Percentiles rank a stretch among this genome's conserved stretches.
phyloP scores from a whole-genome alignment of 768 basidiomycete species.

The Boletus reticulatus region DNA sequence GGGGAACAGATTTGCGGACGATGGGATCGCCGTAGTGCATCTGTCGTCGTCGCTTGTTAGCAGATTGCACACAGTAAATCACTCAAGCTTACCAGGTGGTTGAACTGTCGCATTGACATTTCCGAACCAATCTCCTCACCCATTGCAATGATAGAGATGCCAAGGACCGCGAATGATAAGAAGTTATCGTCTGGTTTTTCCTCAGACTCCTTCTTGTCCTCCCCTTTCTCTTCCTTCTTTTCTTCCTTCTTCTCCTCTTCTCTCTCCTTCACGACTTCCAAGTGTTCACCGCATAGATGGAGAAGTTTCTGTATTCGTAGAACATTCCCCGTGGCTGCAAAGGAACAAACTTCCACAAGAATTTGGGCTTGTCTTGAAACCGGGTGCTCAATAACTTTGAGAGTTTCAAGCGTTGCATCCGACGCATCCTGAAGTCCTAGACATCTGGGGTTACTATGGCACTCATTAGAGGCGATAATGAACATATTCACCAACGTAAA shows the following conservation, averaged over 20 bases:
- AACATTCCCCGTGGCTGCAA: slow-evolving; percentile 94
- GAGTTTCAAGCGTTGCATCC: slow-evolving; percentile 89
- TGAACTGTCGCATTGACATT: slow-evolving; percentile 97
- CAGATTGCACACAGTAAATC: neutral
- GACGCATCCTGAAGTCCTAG: slow-evolving; percentile 88
- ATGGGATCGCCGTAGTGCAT: slow-evolving; percentile 98
- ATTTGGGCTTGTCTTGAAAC: slow-evolving; percentile 89
- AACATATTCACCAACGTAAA: slow-evolving; percentile 75
- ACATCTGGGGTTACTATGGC: slow-evolving; percentile 4
- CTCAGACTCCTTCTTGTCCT: slow-evolving; percentile 59
- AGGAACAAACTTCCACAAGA: slow-evolving; percentile 91
- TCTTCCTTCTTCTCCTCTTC: slow-evolving; percentile 37
- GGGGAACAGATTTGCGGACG: slow-evolving; percentile 89
- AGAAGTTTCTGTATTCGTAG: slow-evolving; percentile 90
- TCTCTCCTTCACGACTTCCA: slow-evolving; percentile 47
- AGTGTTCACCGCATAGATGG: slow-evolving; percentile 91
- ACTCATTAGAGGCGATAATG: neutral
- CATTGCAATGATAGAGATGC: slow-evolving; percentile 94
- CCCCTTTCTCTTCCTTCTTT: slow-evolving; percentile 53
- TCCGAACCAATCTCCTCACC: slow-evolving; percentile 97
- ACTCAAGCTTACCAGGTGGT: slow-evolving; percentile 73
- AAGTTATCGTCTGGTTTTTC: slow-evolving; percentile 68
- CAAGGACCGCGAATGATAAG: slow-evolving; percentile 91
- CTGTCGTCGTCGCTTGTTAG: slow-evolving; percentile 41
- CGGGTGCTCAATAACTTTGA: slow-evolving; percentile 92